Evolutionary conservation across 768 basidiomycete species (phyloP).

Genomic region (Chalciporus sphaerocephalus): DNA sequence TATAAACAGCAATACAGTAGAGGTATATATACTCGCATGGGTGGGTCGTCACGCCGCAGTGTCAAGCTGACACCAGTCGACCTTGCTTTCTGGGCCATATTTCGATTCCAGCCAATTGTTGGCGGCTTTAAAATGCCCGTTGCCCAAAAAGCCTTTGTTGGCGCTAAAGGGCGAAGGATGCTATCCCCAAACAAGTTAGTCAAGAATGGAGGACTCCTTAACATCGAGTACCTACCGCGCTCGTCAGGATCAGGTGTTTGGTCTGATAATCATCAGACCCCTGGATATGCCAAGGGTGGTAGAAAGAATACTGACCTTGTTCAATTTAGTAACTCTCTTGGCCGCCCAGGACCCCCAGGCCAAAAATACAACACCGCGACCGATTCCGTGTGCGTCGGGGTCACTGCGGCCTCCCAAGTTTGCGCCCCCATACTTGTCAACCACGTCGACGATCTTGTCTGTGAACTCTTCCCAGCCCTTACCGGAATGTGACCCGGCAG

Average conservation of each 20-base stretch:
- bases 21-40: conserved; percentile 21
- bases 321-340: conserved; percentile 74
- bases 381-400: conserved; percentile 44
- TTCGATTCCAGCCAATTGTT: conserved; percentile 82
- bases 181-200: conserved; percentile 38
- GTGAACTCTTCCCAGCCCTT: conserved; percentile 94
- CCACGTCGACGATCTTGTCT: conserved; percentile 70
- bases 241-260: conserved; percentile 77
- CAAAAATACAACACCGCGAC: conserved; percentile 79
- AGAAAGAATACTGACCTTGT: conserved; percentile 47
- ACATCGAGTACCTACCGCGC: conserved; percentile 51
- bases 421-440: conserved; percentile 72
- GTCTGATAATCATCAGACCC: conserved; percentile 40
- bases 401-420: conserved; percentile 44
- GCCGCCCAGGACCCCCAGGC: conserved; percentile 89
- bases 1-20: conserved; percentile 29
- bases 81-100: conserved; percentile 66
- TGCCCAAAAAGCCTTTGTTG: conserved; percentile 77
- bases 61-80: conserved; percentile 67
- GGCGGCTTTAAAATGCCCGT: conserved; percentile 81
- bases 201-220: conserved; percentile 16
- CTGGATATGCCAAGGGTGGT: conserved; percentile 10
- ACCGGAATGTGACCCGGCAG: conserved; percentile 76
- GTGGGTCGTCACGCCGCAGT: conserved; percentile 12
- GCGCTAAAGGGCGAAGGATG: conserved; percentile 86